Percentiles rank a stretch among this genome's conserved stretches.
Evolutionary conservation across 345 rosid genomes (phyloP).

Genomic region (Noccaea bulbosa): DNA sequence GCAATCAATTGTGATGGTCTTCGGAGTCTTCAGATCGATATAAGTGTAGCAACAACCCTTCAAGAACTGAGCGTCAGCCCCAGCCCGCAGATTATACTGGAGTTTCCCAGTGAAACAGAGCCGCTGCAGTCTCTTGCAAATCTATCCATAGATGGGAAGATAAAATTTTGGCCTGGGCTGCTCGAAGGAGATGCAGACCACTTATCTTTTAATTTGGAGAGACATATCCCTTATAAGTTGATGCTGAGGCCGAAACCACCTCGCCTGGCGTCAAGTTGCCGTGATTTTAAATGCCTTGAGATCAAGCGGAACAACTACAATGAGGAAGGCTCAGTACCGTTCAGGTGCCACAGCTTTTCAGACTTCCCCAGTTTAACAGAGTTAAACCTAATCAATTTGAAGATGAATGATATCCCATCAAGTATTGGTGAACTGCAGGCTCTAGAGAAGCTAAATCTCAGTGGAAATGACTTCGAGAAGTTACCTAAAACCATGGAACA

Average conservation of each 20-base stretch:
- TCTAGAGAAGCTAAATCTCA: slow-evolving; percentile 13
- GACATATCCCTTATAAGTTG: slow-evolving; percentile 11
- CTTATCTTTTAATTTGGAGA: slow-evolving; percentile 18
- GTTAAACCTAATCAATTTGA: slow-evolving; percentile 18
- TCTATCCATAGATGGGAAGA: neutral
- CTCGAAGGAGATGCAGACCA: slow-evolving; percentile 6
- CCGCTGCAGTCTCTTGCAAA: too few species aligned
- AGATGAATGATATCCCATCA: slow-evolving; percentile 7
- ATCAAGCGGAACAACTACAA: slow-evolving; percentile 13
- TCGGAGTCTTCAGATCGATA: too few species aligned
- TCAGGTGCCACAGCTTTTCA: slow-evolving; percentile 3
- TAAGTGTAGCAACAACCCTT: too few species aligned
- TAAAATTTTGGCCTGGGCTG: neutral
- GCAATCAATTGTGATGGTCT: too few species aligned
- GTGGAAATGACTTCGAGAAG: slow-evolving; percentile 18
- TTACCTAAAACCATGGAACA: slow-evolving; percentile 13
- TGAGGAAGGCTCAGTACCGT: slow-evolving; percentile 20
- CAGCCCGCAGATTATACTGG: neutral
- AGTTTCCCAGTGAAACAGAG: neutral
- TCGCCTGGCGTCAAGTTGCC: slow-evolving; percentile 11
- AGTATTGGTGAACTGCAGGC: slow-evolving; percentile 4
- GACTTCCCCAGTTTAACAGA: slow-evolving; percentile 18
- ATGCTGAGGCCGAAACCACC: slow-evolving; percentile 7
- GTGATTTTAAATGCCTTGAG: slow-evolving; percentile 17
- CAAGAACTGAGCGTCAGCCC: too few species aligned